Evolutionary conservation across 108 stramenopile species (phyloP).

Genomic region (Schizochytrium sp.): DNA sequence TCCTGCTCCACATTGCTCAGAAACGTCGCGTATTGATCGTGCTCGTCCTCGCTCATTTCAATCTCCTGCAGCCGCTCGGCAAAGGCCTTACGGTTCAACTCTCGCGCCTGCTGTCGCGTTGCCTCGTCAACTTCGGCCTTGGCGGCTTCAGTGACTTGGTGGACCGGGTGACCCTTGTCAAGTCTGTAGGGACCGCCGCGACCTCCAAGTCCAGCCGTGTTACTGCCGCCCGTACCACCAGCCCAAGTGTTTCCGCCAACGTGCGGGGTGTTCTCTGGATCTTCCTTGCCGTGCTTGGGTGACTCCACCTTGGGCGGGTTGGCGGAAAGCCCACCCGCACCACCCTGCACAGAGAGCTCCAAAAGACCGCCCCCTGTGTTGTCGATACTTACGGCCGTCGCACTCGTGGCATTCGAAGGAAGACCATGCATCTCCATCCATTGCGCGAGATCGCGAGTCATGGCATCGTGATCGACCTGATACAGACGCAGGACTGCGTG

Average conservation of each 20-base stretch:
- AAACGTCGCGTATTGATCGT: slow-evolving; percentile 57
- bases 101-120: slow-evolving; percentile 46
- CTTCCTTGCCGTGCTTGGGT: slow-evolving; percentile 37
- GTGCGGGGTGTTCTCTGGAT: slow-evolving; percentile 21
- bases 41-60: slow-evolving; percentile 66
- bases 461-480: background rate
- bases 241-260: slow-evolving; percentile 79
- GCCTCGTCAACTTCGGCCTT: slow-evolving; percentile 71
- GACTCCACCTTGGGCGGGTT: background rate
- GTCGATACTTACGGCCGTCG: background rate
- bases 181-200: slow-evolving; percentile 79
- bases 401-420: background rate
- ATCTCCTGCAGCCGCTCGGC: slow-evolving; percentile 60
- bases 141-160: slow-evolving; percentile 72
- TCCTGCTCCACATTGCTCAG: slow-evolving; percentile 40
- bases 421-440: slow-evolving; percentile 11
- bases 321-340: background rate
- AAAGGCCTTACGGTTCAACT: slow-evolving; percentile 64
- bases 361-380: background rate
- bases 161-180: slow-evolving; percentile 69
- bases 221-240: slow-evolving; percentile 74
- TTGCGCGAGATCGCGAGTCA: background rate
- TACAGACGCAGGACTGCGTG: background rate
- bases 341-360: background rate
- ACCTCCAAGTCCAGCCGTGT: slow-evolving; percentile 84